Percentiles rank a stretch among this genome's conserved stretches.
These are phyloP conservation scores for Begonia masoniana DNA, from an alignment of 306 rosid genomes.

Conservation along the genomic window DNA sequence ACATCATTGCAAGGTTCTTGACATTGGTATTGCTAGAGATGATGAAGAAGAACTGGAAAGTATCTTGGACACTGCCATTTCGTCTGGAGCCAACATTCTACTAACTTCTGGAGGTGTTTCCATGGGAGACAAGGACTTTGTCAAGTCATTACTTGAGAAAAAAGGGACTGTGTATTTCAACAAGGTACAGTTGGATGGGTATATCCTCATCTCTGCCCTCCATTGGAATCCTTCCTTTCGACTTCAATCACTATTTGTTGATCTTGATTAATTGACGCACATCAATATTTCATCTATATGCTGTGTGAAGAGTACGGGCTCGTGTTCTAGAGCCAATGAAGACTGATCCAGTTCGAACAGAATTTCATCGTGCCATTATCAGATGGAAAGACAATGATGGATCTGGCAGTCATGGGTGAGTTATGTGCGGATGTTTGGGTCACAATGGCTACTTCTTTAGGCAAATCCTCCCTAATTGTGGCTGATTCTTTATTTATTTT, in stretches of 20 bases:
- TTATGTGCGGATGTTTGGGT: slow-evolving; percentile 10
- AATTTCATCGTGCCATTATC: slow-evolving; percentile 60
- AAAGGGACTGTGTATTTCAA: slow-evolving; percentile 61
- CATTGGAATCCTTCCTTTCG: neutral
- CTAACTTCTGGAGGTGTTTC: slow-evolving; percentile 97
- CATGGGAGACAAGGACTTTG: slow-evolving; percentile 94
- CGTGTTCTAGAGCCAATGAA: slow-evolving; percentile 47
- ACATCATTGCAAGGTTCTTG: slow-evolving; percentile 64
- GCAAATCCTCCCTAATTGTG: neutral
- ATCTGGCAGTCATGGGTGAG: slow-evolving; percentile 79
- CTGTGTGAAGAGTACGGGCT: slow-evolving; percentile 51
- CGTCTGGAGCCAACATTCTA: slow-evolving; percentile 69
- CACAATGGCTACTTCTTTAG: neutral
- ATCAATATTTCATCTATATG: neutral
- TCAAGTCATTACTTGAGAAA: slow-evolving; percentile 65
- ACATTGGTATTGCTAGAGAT: slow-evolving; percentile 80
- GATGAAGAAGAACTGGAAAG: slow-evolving; percentile 54
- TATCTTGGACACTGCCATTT: slow-evolving; percentile 56
- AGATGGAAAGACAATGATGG: slow-evolving; percentile 77
- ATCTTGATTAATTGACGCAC: neutral
- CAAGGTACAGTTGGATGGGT: slow-evolving; percentile 66
- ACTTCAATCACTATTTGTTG: slow-evolving; percentile 1
- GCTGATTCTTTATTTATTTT: neutral
- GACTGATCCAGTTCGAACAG: slow-evolving; percentile 62
- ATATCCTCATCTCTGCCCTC: slow-evolving; percentile 35